Base-by-base conservation (phyloP, 2,329 filamentous ascomycete species). In the Colletotrichum salicis region DNA sequence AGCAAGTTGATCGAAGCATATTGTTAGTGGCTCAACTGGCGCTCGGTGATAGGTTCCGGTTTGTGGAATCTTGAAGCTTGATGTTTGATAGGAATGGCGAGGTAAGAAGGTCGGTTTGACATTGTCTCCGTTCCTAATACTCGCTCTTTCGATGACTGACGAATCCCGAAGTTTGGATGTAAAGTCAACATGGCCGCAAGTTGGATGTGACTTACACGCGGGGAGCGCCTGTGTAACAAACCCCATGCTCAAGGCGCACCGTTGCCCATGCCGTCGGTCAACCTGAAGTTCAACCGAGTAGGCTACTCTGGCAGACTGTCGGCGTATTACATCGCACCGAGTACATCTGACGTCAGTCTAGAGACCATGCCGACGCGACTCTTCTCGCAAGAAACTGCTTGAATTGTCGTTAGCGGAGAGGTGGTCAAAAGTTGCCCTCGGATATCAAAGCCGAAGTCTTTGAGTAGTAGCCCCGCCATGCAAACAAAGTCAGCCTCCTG, bases 371-470 rank as follows among this genome's bases (percentile, higher is more conserved):
- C 13, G 37, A 41, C 13, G 13, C 15, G 13, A 19, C 19, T 5
- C 37, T 41, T 0, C 37, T 41, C 37, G 37, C 37, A 41, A 2
- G 37, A 5, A 41, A 41, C 5, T 19, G 5, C 37, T 6, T 41
- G 15, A 2, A 13, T 41, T 19, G 1, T 19, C 1, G 37, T 41
- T 10, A 11, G 10, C 27, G 5, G 15, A 29, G 13, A 22, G 31
- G 19, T 2, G 10, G 24, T 37, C 1, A 10, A 33, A 67, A 10
- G 45, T 35, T 13, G 3, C 24, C 57, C 64, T 61, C 64, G 64
- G 64, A 55, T 61, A n/a, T 67, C 22, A 33, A 27, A 62, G 57
- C 64, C 64, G 64, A 62, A 37, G 19, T 10, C 4, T 7, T 31
- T 15, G 13, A 3, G 19, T 5, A 6, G 8, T 11, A 12, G 55